phyloP scores from a whole-genome alignment of 805 yeast genomes.

The Nakazawaea laoshanensis region DNA sequence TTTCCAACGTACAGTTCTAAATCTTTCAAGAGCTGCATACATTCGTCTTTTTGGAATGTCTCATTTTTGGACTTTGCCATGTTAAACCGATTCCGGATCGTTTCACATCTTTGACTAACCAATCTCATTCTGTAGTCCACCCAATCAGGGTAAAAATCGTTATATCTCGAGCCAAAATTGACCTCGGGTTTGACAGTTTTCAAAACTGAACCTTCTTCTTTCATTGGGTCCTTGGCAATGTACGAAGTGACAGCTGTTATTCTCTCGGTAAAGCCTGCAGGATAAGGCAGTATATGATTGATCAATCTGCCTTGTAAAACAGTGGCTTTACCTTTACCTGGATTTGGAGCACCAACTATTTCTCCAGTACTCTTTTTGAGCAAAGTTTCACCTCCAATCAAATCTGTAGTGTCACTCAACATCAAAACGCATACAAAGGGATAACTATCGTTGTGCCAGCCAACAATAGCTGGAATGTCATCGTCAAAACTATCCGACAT shows the following conservation, averaged over 20 bases:
- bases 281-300: constrained; percentile 37
- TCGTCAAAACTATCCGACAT: constrained; percentile 17
- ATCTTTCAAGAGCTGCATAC: constrained; percentile 24
- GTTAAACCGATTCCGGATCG: constrained; percentile 18
- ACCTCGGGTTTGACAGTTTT: constrained; percentile 32
- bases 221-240: constrained; percentile 29
- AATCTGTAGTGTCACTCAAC: constrained; percentile 47
- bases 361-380: constrained; percentile 36
- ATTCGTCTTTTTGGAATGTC: constrained; percentile 27
- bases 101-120: constrained; percentile 22
- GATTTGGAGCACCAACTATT: constrained; percentile 26
- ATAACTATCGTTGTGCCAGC: constrained; percentile 59
- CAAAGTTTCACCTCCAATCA: constrained; percentile 57
- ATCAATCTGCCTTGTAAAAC: constrained; percentile 39
- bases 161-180: constrained; percentile 25
- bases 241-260: constrained; percentile 33
- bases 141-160: constrained; percentile 32
- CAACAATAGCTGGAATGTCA: constrained; percentile 46
- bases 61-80: constrained; percentile 16
- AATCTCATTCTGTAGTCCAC: constrained; percentile 28
- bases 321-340: constrained; percentile 40
- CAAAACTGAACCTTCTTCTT: constrained; percentile 29
- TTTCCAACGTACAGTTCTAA: constrained; percentile 19
- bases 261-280: constrained; percentile 30
- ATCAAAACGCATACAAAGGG: constrained; percentile 59